A percentile compares a stretch with the other conserved stretches of the same genome.
Conservation (phyloP, 805 yeast species). For the Ascoidea asiatica region DNA sequence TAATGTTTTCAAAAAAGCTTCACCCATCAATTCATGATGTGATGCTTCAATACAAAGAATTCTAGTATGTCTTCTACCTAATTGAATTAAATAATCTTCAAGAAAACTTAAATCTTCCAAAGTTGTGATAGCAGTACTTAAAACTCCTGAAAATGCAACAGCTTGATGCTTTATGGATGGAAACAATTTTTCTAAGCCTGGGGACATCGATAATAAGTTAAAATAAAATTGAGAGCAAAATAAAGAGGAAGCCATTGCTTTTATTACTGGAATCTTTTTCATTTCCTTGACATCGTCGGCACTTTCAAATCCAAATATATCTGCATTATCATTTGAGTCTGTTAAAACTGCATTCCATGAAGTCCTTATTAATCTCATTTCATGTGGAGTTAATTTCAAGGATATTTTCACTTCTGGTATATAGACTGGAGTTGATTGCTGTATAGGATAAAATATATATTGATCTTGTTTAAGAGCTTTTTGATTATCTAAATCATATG, state of each 20-base stretch:
- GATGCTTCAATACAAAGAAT: slow-evolving; percentile 62
- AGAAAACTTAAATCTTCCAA: slow-evolving; percentile 44
- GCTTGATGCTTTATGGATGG: slow-evolving; percentile 75
- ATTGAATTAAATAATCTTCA: slow-evolving; percentile 43
- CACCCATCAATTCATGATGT: slow-evolving; percentile 62
- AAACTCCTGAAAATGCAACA: slow-evolving; percentile 64
- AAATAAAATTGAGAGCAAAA: slow-evolving; percentile 71
- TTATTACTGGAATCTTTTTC: slow-evolving; percentile 5
- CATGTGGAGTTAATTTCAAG: slow-evolving; percentile 17
- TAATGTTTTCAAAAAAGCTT: slow-evolving; percentile 54
- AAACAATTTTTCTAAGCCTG: slow-evolving; percentile 46
- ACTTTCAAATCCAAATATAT: neutral
- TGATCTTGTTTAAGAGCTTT: too few species aligned
- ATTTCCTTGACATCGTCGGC: neutral
- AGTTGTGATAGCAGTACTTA: slow-evolving; percentile 52
- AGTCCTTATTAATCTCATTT: slow-evolving; percentile 18
- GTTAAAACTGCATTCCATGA: slow-evolving; percentile 24
- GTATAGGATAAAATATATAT: too few species aligned
- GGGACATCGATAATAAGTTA: slow-evolving; percentile 48
- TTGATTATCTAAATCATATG: neutral
- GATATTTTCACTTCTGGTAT: slow-evolving; percentile 11
- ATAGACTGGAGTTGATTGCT: neutral
- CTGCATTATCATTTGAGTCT: slow-evolving; percentile 17
- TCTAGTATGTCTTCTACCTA: slow-evolving; percentile 68
- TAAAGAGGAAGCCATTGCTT: slow-evolving; percentile 37